Evolutionary conservation across 176 grass and related monocot genomes (phyloP), one percentile per base, ranked within the genome.

Genomic region (Olyra latifolia): DNA sequence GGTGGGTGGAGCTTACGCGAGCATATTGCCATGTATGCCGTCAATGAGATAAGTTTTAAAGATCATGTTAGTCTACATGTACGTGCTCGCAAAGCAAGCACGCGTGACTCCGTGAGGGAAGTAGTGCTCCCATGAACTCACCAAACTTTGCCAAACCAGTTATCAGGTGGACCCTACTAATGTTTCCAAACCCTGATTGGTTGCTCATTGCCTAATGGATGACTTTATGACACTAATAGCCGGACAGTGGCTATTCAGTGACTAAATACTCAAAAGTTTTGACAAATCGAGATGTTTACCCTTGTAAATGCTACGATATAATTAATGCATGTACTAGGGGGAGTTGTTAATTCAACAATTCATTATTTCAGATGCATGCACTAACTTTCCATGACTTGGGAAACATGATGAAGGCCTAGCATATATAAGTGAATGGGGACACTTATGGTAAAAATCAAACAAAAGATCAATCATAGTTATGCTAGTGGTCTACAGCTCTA

Each of bases 21-120:
- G 77, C 78, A 90, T 88, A 58, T 85, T 62, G 62, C 61, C 80
- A 94, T 88, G 52, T 68, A 44, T 69, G 74, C 41, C 14, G 77
- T 89, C 91, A 81, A 84, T 61, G 48, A 69, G 72, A 74, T 70
- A 35, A 80, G 47, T 47, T 72, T 76, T 62, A 55, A 64, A 77
- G 50, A 14, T 48, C 20, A 41, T 62, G 19, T 69, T 24, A 48
- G 46, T 84, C 40, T 48, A 69, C 27, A 32, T 84, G 46, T 8
- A 46, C 14, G 15, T 10, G 20, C 40, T 55, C 62, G 75, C 63
- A 69, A 76, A 12, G 62, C 19, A 84, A 57, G 53, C n/a, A 70
- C 24, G 45, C 25, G 19, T 48, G 54, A 12, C 7, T 66, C 20
- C 5, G 4, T 57, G 72, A 14, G 2, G 58, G 83, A 72, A 55